Evolutionary conservation across 768 basidiomycete genomes (phyloP).

Genomic region (Amanita thiersii): DNA sequence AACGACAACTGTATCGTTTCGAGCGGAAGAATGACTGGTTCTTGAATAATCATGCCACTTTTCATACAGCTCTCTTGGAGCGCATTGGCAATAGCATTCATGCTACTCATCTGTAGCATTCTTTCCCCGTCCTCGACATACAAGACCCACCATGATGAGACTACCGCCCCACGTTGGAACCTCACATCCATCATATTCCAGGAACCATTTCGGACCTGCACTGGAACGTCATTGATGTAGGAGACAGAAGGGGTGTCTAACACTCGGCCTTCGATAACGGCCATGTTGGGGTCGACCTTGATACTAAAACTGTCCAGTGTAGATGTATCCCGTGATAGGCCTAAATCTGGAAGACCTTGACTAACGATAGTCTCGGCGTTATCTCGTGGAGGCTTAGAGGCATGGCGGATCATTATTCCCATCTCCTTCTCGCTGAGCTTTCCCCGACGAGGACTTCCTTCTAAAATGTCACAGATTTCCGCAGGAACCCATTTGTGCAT

Average conservation of each 20-base stretch:
- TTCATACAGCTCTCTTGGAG: neutral
- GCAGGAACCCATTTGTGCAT: conserved; percentile 42
- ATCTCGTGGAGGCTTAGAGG: conserved; percentile 51
- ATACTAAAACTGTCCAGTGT: neutral
- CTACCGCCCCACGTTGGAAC: neutral
- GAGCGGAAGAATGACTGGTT: neutral
- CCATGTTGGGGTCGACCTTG: neutral
- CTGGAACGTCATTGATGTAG: neutral
- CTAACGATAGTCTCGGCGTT: neutral
- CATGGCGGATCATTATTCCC: conserved; percentile 58
- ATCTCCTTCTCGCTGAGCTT: conserved; percentile 54
- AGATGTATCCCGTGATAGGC: neutral
- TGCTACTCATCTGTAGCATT: neutral
- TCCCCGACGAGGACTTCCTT: conserved; percentile 50
- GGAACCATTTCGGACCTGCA: neutral
- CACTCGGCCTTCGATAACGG: neutral
- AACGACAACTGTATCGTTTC: neutral
- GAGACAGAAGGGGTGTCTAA: neutral
- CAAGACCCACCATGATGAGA: neutral
- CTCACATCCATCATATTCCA: neutral
- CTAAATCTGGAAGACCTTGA: neutral
- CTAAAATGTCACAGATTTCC: conserved; percentile 59
- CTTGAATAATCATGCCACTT: neutral
- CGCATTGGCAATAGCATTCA: neutral
- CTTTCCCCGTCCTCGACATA: neutral